Evolutionary conservation across 179 eudicot genomes (phyloP), one percentile per base, ranked within the genome.

Genomic region (Camellia oleifera): DNA sequence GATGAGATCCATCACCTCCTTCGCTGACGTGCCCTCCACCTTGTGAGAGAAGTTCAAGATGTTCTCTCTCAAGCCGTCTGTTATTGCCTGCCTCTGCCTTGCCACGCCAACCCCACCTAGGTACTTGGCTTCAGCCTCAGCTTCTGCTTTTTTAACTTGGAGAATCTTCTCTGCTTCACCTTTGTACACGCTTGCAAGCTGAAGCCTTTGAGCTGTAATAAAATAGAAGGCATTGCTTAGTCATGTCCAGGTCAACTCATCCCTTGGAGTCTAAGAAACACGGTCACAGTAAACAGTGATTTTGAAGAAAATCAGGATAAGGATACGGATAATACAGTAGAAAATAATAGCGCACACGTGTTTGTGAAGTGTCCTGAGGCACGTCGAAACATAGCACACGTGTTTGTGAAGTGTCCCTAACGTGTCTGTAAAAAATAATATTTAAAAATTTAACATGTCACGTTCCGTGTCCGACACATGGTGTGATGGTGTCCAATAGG

Each of bases 31-130:
- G 44, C 99, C 99, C 79, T 89, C 97, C 32, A 96, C 89, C 82
- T 90, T 94, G 88, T 88, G 89, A 8, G 99, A 96, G 88, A 96
- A 96, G 82, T 94, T 94, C 82, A 96, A 64, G 46, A 96, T 96
- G 82, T 96, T 96, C 92, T 96, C 99, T 77, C 99, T 85, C 78
- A 96, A 74, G 42, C 99, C 99, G 50, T 96, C 99, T 7, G 99
- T 96, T 76, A 96, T 96, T 20, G 99, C 99, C 85, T 96, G 99
- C 81, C 99, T 89, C 89, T 96, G 99, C 84, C 94, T 92, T 2
- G 99, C 99, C 26, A 96, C 98, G n/a, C 99, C 99, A 2, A 96
- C 97, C 10, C 99, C 99, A 23, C 97, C 99, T 6, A 96, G 85
- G 87, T 92, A 96, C 85, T 96, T 96, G 75, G 99, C 78, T 84